Evolutionary conservation across 495 filamentous ascomycete species (phyloP).

Genomic region (Xylaria venustula): DNA sequence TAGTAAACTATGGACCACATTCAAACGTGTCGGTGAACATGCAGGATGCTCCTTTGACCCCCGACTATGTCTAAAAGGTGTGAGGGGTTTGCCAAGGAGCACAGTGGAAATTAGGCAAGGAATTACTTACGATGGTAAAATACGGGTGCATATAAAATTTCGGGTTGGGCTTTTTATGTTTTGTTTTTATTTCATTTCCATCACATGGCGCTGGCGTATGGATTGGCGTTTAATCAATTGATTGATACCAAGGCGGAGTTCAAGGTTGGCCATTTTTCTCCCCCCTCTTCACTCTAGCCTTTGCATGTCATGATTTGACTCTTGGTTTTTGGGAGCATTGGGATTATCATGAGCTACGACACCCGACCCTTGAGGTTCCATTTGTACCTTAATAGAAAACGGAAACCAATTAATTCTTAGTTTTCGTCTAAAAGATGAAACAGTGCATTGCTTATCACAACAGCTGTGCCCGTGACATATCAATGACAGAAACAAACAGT

Average conservation of each 20-base stretch:
- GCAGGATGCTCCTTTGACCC: constrained; percentile 25
- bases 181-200: background rate
- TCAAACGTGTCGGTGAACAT: constrained; percentile 26
- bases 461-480: background rate
- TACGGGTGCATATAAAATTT: background rate
- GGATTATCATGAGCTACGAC: constrained; percentile 12
- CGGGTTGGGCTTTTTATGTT: background rate
- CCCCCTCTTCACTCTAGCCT: constrained; percentile 3
- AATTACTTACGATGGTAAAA: background rate
- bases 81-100: background rate
- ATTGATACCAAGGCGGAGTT: constrained; percentile 23
- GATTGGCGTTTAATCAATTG: background rate
- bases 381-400: background rate
- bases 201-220: background rate
- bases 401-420: background rate
- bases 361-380: constrained; percentile 4
- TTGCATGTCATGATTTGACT: constrained; percentile 5
- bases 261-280: background rate
- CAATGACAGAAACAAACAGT: background rate
- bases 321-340: constrained; percentile 7
- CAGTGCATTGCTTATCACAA: background rate
- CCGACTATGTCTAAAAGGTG: constrained; percentile 21
- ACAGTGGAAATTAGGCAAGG: background rate
- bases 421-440: background rate
- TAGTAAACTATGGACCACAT: constrained; percentile 24